Evolutionary conservation across 306 rosid genomes (phyloP).

Genomic region (Carpinus viminea): DNA sequence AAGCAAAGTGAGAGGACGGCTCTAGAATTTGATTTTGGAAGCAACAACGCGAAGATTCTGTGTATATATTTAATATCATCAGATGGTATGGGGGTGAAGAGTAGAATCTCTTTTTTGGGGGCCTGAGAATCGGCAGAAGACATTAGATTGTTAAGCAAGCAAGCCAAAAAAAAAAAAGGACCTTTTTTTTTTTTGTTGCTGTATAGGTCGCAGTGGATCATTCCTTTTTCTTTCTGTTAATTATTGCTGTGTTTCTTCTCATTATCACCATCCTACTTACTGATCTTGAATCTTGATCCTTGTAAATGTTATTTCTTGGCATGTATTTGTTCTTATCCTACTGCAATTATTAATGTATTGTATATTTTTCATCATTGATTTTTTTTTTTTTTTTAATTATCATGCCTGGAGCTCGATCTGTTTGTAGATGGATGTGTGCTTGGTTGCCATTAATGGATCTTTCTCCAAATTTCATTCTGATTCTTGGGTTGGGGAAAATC

Average conservation of each 20-base stretch:
- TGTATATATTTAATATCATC: constrained; percentile 40
- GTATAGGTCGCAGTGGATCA: constrained; percentile 28
- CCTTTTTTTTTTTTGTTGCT: constrained; percentile 34
- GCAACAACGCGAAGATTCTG: constrained; percentile 17
- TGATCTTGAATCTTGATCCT: constrained; percentile 30
- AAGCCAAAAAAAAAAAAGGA: background rate
- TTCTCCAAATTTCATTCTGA: too few species aligned
- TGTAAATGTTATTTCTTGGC: constrained; percentile 40
- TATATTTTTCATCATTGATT: background rate
- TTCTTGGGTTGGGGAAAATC: too few species aligned
- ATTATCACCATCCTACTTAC: constrained; percentile 15
- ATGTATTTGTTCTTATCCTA: constrained; percentile 18
- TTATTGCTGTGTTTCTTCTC: constrained; percentile 30
- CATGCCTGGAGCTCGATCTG: too few species aligned
- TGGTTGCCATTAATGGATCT: too few species aligned
- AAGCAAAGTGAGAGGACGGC: constrained; percentile 6
- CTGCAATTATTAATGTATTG: constrained; percentile 33
- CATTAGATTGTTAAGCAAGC: constrained; percentile 18
- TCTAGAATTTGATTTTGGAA: constrained; percentile 35
- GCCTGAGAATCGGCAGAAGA: constrained; percentile 17
- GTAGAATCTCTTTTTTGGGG: constrained; percentile 43
- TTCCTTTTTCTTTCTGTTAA: constrained; percentile 12
- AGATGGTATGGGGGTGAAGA: constrained; percentile 42
- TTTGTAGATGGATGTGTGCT: background rate
- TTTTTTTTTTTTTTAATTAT: too few species aligned